These are phyloP conservation scores for Teunomyces pallodes DNA, from an alignment of 805 yeast species.

Conservation along the genomic window DNA sequence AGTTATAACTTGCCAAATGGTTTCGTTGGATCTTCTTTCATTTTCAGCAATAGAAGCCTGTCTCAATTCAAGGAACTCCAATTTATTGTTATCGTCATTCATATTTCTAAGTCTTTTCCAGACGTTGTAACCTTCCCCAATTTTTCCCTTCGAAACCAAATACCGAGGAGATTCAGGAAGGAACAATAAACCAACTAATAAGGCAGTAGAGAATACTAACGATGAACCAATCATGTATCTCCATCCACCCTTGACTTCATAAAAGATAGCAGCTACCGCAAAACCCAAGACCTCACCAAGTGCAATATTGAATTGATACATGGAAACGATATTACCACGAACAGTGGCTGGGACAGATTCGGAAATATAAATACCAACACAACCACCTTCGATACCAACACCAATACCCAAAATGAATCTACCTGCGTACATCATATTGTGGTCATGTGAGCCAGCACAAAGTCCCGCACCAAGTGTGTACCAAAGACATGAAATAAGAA, in stretches of 20 bases:
- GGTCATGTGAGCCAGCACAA: constrained; percentile 45
- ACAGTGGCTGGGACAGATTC: constrained; percentile 58
- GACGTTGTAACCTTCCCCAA: constrained; percentile 52
- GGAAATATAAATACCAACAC: constrained; percentile 60
- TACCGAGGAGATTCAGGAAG: constrained; percentile 64
- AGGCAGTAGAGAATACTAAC: constrained; percentile 27
- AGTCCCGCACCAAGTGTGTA: constrained; percentile 61
- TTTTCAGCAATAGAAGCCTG: constrained; percentile 49
- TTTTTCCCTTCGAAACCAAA: constrained; percentile 48
- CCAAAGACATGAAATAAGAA: constrained; percentile 55
- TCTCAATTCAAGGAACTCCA: constrained; percentile 59
- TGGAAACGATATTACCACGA: constrained; percentile 59
- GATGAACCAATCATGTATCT: constrained; percentile 66
- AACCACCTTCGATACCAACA: constrained; percentile 65
- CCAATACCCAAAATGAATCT: constrained; percentile 62
- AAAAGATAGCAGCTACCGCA: constrained; percentile 62
- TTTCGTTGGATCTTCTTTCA: constrained; percentile 34
- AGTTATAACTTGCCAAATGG: constrained; percentile 38
- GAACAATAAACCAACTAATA: constrained; percentile 47
- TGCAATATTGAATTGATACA: constrained; percentile 64
- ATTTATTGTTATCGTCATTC: constrained; percentile 37
- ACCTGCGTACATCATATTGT: constrained; percentile 46
- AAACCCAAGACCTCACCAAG: constrained; percentile 66
- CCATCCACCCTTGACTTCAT: constrained; percentile 58
- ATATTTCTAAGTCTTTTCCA: constrained; percentile 58